Conservation (phyloP, 345 rosid species). For the Arabidopsis suecica region DNA sequence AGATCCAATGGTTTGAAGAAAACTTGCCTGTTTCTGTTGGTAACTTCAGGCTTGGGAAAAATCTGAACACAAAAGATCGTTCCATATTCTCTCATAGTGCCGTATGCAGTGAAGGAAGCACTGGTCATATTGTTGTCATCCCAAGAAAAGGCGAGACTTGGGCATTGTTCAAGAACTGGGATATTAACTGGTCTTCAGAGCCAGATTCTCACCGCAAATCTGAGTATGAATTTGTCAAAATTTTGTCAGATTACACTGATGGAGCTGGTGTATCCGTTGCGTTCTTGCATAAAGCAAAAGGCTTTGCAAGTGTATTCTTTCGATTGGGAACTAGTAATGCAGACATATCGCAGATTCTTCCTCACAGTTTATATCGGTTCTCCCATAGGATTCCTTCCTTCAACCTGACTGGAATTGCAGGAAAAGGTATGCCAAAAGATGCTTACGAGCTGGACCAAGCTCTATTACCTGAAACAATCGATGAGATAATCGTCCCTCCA, state of each 20-base stretch:
- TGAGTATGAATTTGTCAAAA: slow-evolving; percentile 53
- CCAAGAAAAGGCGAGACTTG: slow-evolving; percentile 76
- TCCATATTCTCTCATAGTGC: slow-evolving; percentile 61
- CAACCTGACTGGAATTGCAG: slow-evolving; percentile 55
- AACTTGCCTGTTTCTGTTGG: slow-evolving; percentile 69
- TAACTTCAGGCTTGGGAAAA: slow-evolving; percentile 53
- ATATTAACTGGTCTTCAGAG: slow-evolving; percentile 33
- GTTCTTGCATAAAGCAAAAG: slow-evolving; percentile 68
- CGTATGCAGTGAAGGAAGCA: slow-evolving; percentile 43
- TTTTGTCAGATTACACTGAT: slow-evolving; percentile 57
- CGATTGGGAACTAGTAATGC: slow-evolving; percentile 43
- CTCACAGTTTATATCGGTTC: slow-evolving; percentile 61
- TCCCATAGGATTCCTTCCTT: slow-evolving; percentile 74
- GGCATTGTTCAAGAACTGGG: slow-evolving; percentile 82
- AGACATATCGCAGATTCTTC: slow-evolving; percentile 44
- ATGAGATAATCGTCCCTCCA: not conserved
- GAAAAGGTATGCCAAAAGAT: slow-evolving; percentile 48
- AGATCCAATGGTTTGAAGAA: slow-evolving; percentile 48
- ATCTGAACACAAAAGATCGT: slow-evolving; percentile 20
- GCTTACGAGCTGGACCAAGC: slow-evolving; percentile 37
- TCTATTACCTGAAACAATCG: not conserved
- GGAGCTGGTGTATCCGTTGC: slow-evolving; percentile 54
- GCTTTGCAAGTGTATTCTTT: slow-evolving; percentile 67
- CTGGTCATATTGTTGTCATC: slow-evolving; percentile 45
- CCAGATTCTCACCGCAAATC: slow-evolving; percentile 4